A percentile compares a stretch with the other conserved stretches of the same genome.
Conservation (phyloP, 768 basidiomycete genomes). For the Pulveroboletus sp. region DNA sequence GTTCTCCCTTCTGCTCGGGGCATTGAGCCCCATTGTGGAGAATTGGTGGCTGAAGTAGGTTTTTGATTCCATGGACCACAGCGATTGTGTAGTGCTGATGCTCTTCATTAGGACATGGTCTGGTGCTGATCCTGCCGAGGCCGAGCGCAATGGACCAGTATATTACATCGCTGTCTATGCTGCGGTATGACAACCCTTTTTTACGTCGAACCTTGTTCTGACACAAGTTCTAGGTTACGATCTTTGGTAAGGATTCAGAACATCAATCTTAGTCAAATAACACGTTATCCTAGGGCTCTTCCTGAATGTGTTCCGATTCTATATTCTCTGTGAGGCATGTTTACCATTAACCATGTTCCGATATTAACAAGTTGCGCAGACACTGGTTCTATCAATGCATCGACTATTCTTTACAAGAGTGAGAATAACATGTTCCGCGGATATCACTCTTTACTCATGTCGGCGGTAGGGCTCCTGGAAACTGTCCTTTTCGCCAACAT, state of each 20-base stretch:
- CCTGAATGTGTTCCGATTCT: slow-evolving; percentile 60
- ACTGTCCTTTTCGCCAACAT: slow-evolving; percentile 83
- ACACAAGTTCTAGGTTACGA: slow-evolving; percentile 35
- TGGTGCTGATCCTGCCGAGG: slow-evolving; percentile 41
- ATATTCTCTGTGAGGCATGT: slow-evolving; percentile 60
- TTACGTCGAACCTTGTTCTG: slow-evolving; percentile 4
- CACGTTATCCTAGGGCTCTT: slow-evolving; percentile 42
- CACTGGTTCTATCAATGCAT: slow-evolving; percentile 79
- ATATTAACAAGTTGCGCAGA: slow-evolving; percentile 36
- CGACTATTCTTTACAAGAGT: slow-evolving; percentile 74
- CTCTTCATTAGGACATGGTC: slow-evolving; percentile 51
- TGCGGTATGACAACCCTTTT: slow-evolving; percentile 35
- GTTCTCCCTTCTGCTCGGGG: slow-evolving; percentile 51
- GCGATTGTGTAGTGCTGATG: slow-evolving; percentile 24
- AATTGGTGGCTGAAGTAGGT: slow-evolving; percentile 66
- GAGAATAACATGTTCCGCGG: background rate
- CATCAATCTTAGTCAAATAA: background rate
- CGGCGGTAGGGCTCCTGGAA: slow-evolving; percentile 55
- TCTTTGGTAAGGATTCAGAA: slow-evolving; percentile 28
- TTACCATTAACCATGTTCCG: background rate
- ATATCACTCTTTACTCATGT: slow-evolving; percentile 12
- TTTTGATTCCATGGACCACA: background rate
- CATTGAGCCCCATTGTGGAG: slow-evolving; percentile 65
- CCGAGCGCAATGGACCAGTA: slow-evolving; percentile 39
- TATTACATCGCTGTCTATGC: slow-evolving; percentile 64